Percentiles rank a stretch among this genome's conserved stretches.
These are phyloP conservation scores for Stromatinia cepivora DNA, from an alignment of 2,329 filamentous ascomycete species.

Conservation along the genomic window DNA sequence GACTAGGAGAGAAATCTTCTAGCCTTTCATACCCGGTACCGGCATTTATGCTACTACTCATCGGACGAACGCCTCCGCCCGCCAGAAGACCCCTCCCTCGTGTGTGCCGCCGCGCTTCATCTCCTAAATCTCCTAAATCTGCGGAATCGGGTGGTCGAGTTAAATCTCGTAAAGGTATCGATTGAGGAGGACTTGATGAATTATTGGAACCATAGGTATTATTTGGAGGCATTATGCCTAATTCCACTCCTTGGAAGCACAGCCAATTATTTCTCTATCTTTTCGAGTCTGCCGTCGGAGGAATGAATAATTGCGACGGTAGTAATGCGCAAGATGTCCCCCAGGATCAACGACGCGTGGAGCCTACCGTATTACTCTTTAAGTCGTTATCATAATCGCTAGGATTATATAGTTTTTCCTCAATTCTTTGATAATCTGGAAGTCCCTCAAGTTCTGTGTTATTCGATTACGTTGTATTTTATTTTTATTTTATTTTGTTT, in stretches of 20 bases:
- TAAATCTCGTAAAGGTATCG: constrained; percentile 72
- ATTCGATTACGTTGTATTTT: neutral
- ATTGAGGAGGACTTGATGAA: constrained; percentile 52
- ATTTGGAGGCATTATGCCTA: constrained; percentile 49
- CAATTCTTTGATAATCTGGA: neutral
- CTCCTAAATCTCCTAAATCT: constrained; percentile 34
- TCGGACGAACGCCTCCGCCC: constrained; percentile 33
- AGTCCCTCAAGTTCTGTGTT: neutral
- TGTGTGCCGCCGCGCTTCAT: constrained; percentile 35
- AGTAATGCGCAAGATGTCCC: constrained; percentile 12
- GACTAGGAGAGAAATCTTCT: constrained; percentile 37
- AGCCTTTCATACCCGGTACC: constrained; percentile 39
- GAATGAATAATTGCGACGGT: constrained; percentile 18
- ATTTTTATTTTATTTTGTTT: neutral
- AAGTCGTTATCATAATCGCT: constrained; percentile 30
- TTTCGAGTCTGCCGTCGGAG: constrained; percentile 12
- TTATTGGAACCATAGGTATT: constrained; percentile 46
- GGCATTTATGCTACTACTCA: constrained; percentile 32
- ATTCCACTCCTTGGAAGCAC: constrained; percentile 28
- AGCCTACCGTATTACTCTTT: constrained; percentile 21
- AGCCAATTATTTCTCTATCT: neutral
- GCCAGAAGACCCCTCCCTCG: constrained; percentile 40
- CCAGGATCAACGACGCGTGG: constrained; percentile 23
- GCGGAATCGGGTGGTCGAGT: constrained; percentile 40
- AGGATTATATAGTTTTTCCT: neutral